Percentiles rank a stretch among this genome's conserved stretches.
These are phyloP conservation scores for Durusdinium trenchii DNA, from an alignment of 73 alveolate species.

Conservation along the genomic window DNA sequence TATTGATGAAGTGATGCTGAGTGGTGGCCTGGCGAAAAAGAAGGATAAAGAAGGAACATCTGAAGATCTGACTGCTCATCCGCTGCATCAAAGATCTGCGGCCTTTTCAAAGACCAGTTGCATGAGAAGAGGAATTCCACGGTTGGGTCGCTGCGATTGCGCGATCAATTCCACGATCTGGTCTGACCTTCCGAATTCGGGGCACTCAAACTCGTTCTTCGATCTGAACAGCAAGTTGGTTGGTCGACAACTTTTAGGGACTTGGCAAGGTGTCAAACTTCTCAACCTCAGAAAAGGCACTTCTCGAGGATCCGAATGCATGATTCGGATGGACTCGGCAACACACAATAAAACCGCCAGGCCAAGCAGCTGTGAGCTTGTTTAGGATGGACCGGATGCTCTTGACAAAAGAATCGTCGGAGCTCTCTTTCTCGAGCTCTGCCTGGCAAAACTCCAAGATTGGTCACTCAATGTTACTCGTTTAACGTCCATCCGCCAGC, in stretches of 20 bases:
- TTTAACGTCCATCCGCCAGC: neutral
- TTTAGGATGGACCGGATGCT: conserved; percentile 63
- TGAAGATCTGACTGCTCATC: neutral
- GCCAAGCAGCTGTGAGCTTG: conserved; percentile 61
- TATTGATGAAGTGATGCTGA: conserved; percentile 95
- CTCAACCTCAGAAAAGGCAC: conserved; percentile 1
- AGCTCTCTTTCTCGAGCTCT: conserved; percentile 74
- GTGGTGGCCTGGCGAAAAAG: conserved; percentile 57
- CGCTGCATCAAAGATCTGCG: neutral
- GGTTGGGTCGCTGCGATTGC: conserved; percentile 77
- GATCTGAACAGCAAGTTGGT: too few species aligned
- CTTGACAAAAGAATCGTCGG: conserved; percentile 71
- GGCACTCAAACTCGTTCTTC: neutral
- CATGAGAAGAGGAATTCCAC: conserved; percentile 87
- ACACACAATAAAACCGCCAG: neutral
- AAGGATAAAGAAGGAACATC: neutral
- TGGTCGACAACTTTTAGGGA: neutral
- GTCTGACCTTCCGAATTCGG: conserved; percentile 14
- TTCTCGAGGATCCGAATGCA: neutral
- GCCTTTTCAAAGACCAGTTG: conserved; percentile 94
- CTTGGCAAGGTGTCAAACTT: conserved; percentile 56
- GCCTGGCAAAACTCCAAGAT: neutral
- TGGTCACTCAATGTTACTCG: too few species aligned
- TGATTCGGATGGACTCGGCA: neutral
- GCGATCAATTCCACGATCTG: conserved; percentile 75